phyloP scores from a whole-genome alignment of 768 basidiomycete species.

The Hygrophorus russula region DNA sequence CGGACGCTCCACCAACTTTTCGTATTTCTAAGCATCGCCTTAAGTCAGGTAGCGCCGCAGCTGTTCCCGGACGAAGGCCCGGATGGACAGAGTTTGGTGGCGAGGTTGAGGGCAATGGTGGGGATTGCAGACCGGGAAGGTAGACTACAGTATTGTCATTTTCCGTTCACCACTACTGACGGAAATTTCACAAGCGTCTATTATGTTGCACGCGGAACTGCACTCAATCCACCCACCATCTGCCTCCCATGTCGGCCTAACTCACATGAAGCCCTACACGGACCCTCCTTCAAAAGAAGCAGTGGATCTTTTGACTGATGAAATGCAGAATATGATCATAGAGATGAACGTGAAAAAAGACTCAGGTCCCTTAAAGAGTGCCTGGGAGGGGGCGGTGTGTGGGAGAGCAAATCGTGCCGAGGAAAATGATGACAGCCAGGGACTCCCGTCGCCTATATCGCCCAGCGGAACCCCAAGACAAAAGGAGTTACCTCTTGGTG shows the following conservation, averaged over 20 bases:
- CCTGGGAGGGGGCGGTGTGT: constrained; percentile 36
- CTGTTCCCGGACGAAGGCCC: constrained; percentile 38
- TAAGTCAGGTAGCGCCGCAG: constrained; percentile 59
- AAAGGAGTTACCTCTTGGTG: not conserved
- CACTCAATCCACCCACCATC: constrained; percentile 34
- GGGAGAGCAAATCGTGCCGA: not conserved
- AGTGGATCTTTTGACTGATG: constrained; percentile 31
- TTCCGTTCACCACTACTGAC: not conserved
- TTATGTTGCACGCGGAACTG: constrained; percentile 42
- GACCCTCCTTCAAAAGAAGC: constrained; percentile 19
- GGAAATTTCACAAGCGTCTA: constrained; percentile 25
- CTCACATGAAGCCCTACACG: constrained; percentile 25
- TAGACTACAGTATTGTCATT: constrained; percentile 14
- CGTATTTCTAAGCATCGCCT: constrained; percentile 60
- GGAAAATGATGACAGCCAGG: not conserved
- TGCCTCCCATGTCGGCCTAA: constrained; percentile 22
- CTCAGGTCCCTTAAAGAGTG: constrained; percentile 41
- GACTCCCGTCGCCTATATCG: no score
- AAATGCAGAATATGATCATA: constrained; percentile 58
- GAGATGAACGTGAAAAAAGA: constrained; percentile 50
- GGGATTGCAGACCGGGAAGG: constrained; percentile 45
- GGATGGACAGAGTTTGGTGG: constrained; percentile 29
- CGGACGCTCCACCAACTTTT: constrained; percentile 69
- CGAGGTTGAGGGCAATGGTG: constrained; percentile 29
- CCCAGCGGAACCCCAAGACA: not conserved